These are phyloP conservation scores for Desmodesmus armatus DNA, from an alignment of 139 green algal genomes.

Conservation along the genomic window DNA sequence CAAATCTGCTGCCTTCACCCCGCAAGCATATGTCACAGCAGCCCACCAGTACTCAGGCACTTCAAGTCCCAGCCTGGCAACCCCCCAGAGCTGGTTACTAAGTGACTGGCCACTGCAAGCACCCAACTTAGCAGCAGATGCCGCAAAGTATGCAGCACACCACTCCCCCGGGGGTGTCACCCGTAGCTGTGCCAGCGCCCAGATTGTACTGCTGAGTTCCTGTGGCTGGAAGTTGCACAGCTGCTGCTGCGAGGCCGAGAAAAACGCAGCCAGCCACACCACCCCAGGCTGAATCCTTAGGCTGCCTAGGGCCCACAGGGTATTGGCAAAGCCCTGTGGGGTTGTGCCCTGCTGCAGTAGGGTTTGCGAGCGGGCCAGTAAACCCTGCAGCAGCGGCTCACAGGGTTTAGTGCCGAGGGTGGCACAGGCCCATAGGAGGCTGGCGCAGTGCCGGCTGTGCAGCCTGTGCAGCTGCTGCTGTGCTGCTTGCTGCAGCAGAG, in stretches of 20 bases:
- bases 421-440: conserved; percentile 52
- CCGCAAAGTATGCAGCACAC: background rate
- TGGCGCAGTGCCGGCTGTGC: conserved; percentile 31
- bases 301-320: conserved; percentile 29
- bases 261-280: conserved; percentile 24
- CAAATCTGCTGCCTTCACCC: conserved; percentile 9
- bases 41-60: conserved; percentile 36
- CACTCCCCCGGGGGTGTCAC: conserved; percentile 1
- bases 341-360: conserved; percentile 19
- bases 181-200: conserved; percentile 12
- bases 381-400: background rate
- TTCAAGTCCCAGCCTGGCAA: conserved; percentile 42
- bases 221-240: conserved; percentile 36
- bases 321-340: conserved; percentile 45
- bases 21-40: conserved; percentile 21
- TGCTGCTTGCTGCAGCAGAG: conserved; percentile 32
- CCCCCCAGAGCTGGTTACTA: conserved; percentile 50
- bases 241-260: conserved; percentile 12
- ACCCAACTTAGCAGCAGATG: conserved; percentile 16
- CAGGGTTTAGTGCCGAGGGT: conserved; percentile 4
- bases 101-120: conserved; percentile 22
- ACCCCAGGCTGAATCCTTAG: background rate
- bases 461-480: conserved; percentile 45
- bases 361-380: background rate
- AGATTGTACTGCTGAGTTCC: conserved; percentile 49